These are phyloP conservation scores for Diplodia mutila DNA, from an alignment of 2,329 filamentous ascomycete species.

Conservation along the genomic window DNA sequence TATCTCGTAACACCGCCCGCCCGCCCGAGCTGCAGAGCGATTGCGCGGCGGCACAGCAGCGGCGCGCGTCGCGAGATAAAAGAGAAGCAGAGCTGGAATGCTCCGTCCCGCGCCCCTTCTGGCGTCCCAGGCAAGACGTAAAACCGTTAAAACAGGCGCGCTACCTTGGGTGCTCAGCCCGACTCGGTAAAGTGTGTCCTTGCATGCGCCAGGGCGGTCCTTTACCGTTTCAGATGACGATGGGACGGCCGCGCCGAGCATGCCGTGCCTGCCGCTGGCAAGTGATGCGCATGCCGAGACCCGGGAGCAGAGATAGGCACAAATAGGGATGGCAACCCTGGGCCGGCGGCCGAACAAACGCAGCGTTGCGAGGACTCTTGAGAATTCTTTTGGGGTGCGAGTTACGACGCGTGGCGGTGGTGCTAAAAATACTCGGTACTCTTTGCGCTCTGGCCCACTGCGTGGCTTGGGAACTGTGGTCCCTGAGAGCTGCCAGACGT, in stretches of 20 bases:
- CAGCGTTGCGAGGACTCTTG: not conserved
- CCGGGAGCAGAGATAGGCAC: not conserved
- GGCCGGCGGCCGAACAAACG: not conserved
- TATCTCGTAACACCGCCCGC: constrained; percentile 8
- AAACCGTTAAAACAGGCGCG: not conserved
- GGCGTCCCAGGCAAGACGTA: not conserved
- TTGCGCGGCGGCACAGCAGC: constrained; percentile 8
- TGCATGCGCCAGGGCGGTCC: constrained; percentile 6
- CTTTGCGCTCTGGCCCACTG: not conserved
- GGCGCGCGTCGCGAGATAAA: not conserved
- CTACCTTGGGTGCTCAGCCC: not conserved
- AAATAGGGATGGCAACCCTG: constrained; percentile 2
- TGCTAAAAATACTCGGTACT: constrained; percentile 17
- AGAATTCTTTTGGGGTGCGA: not conserved
- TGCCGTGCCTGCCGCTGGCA: constrained; percentile 10
- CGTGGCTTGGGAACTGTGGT: constrained; percentile 11
- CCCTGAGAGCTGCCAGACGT: constrained; percentile 16
- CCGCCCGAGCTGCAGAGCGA: not conserved
- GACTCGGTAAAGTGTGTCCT: constrained; percentile 10
- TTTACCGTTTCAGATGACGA: constrained; percentile 19
- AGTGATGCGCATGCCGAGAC: constrained; percentile 5
- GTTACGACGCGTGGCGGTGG: constrained; percentile 18
- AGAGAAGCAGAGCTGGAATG: not conserved
- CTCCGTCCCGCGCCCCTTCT: not conserved
- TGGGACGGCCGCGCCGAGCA: constrained; percentile 5